Base-by-base conservation (phyloP, 371 early-diverging fungal species). In the Apophysomyces trapeziformis region DNA sequence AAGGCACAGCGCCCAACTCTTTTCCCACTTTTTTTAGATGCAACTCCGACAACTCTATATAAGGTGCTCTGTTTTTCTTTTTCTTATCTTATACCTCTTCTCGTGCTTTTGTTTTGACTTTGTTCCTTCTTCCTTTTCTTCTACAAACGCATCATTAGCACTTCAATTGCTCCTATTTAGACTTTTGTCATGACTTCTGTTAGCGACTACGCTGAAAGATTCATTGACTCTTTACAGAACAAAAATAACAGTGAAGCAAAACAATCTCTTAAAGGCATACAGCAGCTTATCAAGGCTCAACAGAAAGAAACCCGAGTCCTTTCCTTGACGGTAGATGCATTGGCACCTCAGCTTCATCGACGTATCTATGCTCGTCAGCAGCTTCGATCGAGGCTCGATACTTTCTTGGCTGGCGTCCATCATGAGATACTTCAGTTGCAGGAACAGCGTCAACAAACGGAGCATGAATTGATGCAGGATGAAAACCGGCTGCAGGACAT, bases 401-500 rank as follows among this genome's bases (percentile, higher is more conserved):
- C 45, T 9, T 57, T 57, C 4, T 6, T 65, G 14, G 56, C 58
- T 12, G 32, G 38, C 2, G 37, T 75, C 9, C 60, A 73, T 38
- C 65, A 63, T 57, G 64, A 68, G 9, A 36, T 73, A 1, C 32
- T 39, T 2, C 60, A 60, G 16, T 56, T 75, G 21, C 46, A 64
- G 7, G 18, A 58, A 12, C 68, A 75, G 7, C 69, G 68, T 32
- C 38, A 63, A 16, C 66, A 66, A 45, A 36, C 68, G 18, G 67
- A 71, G 26, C 54, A 50, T 7, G 54, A 50, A 32, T 18, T 50
- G n/a, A 18, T 5, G 7, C 37, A 58, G 46, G 60, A 59, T 11
- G 65, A 74, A 45, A 38, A 57, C 4, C 64, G 43, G 9, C 39
- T 65, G 18, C 54, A 43, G 16, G 9, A 38, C 5, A 38, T 66